Base-by-base conservation (phyloP, 768 basidiomycete genomes). In the Pseudohyphozyma bogoriensis region DNA sequence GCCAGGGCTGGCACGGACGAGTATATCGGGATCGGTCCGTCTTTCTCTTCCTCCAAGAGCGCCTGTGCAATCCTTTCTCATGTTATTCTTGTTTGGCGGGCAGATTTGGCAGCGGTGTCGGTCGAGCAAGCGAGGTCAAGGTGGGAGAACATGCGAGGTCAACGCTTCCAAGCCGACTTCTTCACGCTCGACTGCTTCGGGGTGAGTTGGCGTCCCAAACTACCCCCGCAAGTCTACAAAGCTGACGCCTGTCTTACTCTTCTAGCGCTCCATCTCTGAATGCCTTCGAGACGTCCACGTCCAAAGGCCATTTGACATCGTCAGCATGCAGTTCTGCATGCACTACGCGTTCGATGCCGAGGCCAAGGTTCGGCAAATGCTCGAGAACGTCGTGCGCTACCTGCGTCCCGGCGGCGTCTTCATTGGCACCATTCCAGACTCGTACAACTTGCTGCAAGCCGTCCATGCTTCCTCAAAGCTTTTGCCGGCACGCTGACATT, bases 251-350 rank as follows among this genome's bases (percentile, higher is more conserved):
- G 22, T 24, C 12, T 35, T 11, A 18, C 22, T 52, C n/a, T 24
- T 44, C n/a, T 70, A 78, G 76, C 79, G 85, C 64, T 77, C 85
- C 4, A 77, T 97, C 40, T 78, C 81, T 22, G n/a, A 81, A 81
- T 51, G 83, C 78, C n/a, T 81, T 96, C 74, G 84, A 5, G 3
- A 42, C 52, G 0, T 36, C 2, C 52, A 58, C 24, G 32, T 53
- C 33, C 49, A 58, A 28, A 29, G 79, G 33, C 84, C 84, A 8
- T 95, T 95, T 71, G 95, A 97, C 70, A 88, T 90, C 58, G 90
- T 97, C 8, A 88, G 89, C 3, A 89, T 96, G 89, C 95, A 99
- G 72, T 99, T 99, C 73, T 97, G 95, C 74, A 96, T 99, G 88
- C 95, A 99, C 73, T 97, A 99, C 71, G 95, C 95, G 11, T 97